These are phyloP conservation scores for Elaphomyces granulatus DNA, from an alignment of 495 filamentous ascomycete species.

Conservation along the genomic window DNA sequence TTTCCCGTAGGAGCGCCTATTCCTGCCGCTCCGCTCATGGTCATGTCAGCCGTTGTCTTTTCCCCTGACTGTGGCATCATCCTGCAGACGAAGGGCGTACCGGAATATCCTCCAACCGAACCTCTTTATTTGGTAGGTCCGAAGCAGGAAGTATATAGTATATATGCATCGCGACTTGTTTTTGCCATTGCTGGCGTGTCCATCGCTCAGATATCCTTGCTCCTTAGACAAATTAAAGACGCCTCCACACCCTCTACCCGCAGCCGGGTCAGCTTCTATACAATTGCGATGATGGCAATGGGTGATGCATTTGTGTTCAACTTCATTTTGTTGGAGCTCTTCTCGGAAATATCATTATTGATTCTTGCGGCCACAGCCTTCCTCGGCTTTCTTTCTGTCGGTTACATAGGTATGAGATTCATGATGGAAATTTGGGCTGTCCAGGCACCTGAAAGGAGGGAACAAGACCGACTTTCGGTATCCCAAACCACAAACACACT, in stretches of 20 bases:
- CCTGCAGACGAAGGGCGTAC: conserved; percentile 75
- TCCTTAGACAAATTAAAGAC: conserved; percentile 79
- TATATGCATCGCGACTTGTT: conserved; percentile 49
- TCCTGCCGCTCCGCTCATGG: conserved; percentile 48
- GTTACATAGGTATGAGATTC: conserved; percentile 68
- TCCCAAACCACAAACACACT: conserved; percentile 15
- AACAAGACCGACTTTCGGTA: conserved; percentile 27
- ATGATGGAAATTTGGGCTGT: conserved; percentile 77
- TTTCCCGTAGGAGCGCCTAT: conserved; percentile 71
- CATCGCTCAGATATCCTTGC: conserved; percentile 55
- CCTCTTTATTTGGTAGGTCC: conserved; percentile 55
- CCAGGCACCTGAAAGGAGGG: conserved; percentile 67
- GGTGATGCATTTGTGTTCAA: conserved; percentile 61
- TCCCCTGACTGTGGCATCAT: conserved; percentile 90
- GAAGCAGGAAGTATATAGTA: conserved; percentile 62
- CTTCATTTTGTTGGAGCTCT: conserved; percentile 49
- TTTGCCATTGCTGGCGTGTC: conserved; percentile 50
- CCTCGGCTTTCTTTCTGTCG: conserved; percentile 55
- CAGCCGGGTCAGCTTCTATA: conserved; percentile 82
- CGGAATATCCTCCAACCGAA: conserved; percentile 49
- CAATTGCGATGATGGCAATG: conserved; percentile 69
- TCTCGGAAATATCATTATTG: conserved; percentile 50
- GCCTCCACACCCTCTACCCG: conserved; percentile 87
- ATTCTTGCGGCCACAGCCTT: conserved; percentile 54
- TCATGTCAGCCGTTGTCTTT: conserved; percentile 75